Evolutionary conservation across 805 yeast species (phyloP), one percentile per base, ranked within the genome.

Genomic region (Kuraishia molischiana): DNA sequence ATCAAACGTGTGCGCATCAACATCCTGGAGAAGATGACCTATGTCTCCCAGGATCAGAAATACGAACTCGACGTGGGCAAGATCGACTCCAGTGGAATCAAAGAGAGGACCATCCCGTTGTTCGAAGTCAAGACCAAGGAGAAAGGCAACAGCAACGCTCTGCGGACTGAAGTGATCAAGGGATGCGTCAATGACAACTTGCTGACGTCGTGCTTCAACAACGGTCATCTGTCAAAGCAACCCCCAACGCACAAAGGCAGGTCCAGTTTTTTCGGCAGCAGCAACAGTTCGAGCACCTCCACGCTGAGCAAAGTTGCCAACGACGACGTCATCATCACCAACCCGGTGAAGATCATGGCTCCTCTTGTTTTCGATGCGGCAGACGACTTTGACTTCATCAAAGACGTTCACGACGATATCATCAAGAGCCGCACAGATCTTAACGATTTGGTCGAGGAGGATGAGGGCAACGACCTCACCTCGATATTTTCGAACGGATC

Each of bases 1-100:
- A 57, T 84, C 26, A 82, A 79, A 43, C 62, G 89, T 46, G 64
- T 84, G 37, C 72, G 75, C 41, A 67, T 83, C 38, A 79, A 79
- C 43, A 67, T 83, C 10, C 61, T 79, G 40, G 92, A 84, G 51
- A 69, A 77, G 41, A 69, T 80, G 6, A 71, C 83, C 0, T 80
- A 77, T 52, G 69, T 67, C 5, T 74, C 85, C 6, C 74, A 70
- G 41, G 72, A 72, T 47, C 53, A 71, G 41, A 64, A 67, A 31
- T 62, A 56, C 41, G 80, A 74, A 46, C 67, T 66, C 37, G 84
- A 79, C 36, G 73, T 69, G 29, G 73, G 72, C 19, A 50, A 50
- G 4, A 47, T 50, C 3, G 64, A 62, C 29, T 10, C 24, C 13
- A 38, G 52, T 34, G 50, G 69, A 40, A 41, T 59, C 38, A 4